Base-by-base conservation (phyloP, 1,284 basidiomycete genomes). In the Cryptococcus neoformans region DNA sequence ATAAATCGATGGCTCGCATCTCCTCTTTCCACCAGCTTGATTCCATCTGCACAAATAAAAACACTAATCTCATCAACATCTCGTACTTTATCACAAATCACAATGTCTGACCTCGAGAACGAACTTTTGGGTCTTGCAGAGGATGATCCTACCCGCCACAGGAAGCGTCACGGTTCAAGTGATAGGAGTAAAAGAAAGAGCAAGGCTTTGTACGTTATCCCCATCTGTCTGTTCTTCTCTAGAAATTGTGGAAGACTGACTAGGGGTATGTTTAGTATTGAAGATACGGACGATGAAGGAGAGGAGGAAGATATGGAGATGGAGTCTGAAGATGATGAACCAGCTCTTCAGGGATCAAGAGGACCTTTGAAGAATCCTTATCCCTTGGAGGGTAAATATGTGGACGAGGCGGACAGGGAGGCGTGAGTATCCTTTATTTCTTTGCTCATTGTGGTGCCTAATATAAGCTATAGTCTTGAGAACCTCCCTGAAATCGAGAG, bases 301-400 rank as follows among this genome's bases (percentile, higher is more conserved):
- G 46, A 48, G 62, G 72, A 75, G 46, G 69, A 73, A 67, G 73
- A 74, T 47, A 53, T 72, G 10, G 75, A 75, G 17, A 68, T 68
- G 5, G 69, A 70, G 16, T 69, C 69, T 38, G 70, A 69, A 12
- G 62, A 58, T 11, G 63, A 62, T 28, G 58, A 52, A 35, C 44
- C 37, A 38, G 57, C 59, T 28, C 53, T 57, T 3, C 46, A 59
- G 7, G 49, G 55, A 38, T 28, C 55, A 35, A 51, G 55, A 16
- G 52, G 35, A 28, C 45, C 56, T 3, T 40, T 52, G 12, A 58
- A 46, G n/a, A 89, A 90, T 65, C 87, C 87, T 4, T 97, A 92
- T 72, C 93, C 92, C 0, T 79, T 95, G 17, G 93, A 96, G 67
- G 91, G 90, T 48, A 91, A 92, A 75, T 97, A 90, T 73, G 83